A percentile compares a stretch with the other conserved stretches of the same genome.
Evolutionary conservation across 257 asterid species (phyloP).

Genomic region (Solanum acaule): DNA sequence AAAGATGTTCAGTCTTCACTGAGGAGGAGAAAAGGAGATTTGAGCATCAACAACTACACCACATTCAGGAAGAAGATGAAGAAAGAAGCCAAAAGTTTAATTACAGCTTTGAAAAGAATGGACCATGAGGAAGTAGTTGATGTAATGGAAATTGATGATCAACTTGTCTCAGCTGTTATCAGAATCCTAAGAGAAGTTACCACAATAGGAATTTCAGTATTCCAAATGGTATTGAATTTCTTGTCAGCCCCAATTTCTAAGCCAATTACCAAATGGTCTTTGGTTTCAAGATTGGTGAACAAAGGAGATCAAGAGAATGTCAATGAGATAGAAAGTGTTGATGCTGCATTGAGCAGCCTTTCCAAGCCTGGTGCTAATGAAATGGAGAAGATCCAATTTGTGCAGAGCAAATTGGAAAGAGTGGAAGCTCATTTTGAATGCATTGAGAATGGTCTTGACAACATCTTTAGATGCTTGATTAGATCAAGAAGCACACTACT

Average conservation of each 20-base stretch:
- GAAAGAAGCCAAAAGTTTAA: background rate
- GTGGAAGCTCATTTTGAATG: background rate
- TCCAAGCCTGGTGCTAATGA: background rate
- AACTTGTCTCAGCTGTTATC: conserved; percentile 4
- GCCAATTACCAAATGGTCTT: background rate
- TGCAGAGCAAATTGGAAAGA: background rate
- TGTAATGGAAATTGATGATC: background rate
- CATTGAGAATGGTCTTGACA: conserved; percentile 1
- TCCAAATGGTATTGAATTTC: background rate
- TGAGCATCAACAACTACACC: background rate
- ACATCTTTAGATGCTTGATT: too few relatives aligned
- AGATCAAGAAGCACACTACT: too few relatives aligned
- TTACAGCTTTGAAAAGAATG: background rate
- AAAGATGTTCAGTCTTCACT: background rate
- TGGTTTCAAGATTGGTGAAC: conserved; percentile 8
- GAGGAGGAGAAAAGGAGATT: conserved; percentile 7
- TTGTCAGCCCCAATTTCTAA: background rate
- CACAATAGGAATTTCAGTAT: background rate
- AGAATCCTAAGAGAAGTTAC: conserved; percentile 4
- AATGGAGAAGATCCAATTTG: background rate
- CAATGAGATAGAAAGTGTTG: background rate
- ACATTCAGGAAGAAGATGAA: conserved; percentile 12
- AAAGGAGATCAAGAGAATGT: background rate
- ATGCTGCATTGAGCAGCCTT: background rate
- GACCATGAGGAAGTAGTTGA: background rate